phyloP scores from a whole-genome alignment of 2,329 filamentous ascomycete species.

The Xylaria sp. region DNA sequence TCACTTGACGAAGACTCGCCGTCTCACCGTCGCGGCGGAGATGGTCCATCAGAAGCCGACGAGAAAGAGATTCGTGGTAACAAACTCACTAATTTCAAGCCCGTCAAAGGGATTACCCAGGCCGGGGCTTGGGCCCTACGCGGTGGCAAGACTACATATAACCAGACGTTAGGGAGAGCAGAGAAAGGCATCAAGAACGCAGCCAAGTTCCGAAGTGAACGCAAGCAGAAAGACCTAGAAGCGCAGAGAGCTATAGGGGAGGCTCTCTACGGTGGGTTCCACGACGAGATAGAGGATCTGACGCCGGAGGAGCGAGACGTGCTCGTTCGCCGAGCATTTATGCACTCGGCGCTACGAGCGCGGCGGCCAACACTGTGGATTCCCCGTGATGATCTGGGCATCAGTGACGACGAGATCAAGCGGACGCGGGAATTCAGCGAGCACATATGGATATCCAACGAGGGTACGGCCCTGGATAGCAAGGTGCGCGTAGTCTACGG shows the following conservation, averaged over 20 bases:
- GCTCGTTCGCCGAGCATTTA: constrained; percentile 87
- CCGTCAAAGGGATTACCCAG: constrained; percentile 60
- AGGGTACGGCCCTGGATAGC: constrained; percentile 87
- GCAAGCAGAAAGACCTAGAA: constrained; percentile 72
- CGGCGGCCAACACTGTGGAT: constrained; percentile 93
- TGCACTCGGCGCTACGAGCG: constrained; percentile 87
- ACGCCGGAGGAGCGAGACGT: constrained; percentile 89
- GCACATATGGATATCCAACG: constrained; percentile 92
- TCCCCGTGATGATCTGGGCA: constrained; percentile 86
- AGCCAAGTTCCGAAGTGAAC: constrained; percentile 60
- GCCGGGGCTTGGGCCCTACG: constrained; percentile 61
- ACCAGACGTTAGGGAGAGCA: constrained; percentile 58
- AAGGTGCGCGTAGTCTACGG: constrained; percentile 86
- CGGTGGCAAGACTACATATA: constrained; percentile 61
- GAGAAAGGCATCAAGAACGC: constrained; percentile 57
- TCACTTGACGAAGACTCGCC: constrained; percentile 53
- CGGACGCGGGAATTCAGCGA: constrained; percentile 81
- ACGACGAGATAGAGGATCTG: constrained; percentile 94
- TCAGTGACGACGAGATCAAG: constrained; percentile 90
- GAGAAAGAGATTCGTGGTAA: constrained; percentile 45
- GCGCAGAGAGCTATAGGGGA: constrained; percentile 79
- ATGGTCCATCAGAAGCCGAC: constrained; percentile 49
- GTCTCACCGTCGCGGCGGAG: constrained; percentile 58
- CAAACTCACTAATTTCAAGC: constrained; percentile 51
- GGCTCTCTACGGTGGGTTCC: constrained; percentile 85